These are phyloP conservation scores for Podila epicladia DNA, from an alignment of 192 early-diverging fungal genomes.

Conservation along the genomic window DNA sequence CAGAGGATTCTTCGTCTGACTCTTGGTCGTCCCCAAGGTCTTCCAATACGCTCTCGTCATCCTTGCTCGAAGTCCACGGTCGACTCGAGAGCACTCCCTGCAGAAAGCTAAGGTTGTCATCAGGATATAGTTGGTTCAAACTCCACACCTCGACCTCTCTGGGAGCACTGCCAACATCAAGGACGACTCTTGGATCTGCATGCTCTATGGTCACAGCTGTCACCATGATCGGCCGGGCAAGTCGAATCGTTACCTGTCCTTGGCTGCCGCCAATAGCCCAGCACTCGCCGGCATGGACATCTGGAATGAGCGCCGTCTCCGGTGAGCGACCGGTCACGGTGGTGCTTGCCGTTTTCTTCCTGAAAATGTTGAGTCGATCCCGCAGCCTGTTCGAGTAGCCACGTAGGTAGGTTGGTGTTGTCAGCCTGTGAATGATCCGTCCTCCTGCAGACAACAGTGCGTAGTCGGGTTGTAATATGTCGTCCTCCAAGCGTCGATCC, in stretches of 20 bases:
- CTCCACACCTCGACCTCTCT: slow-evolving; percentile 75
- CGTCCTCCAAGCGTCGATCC: neutral
- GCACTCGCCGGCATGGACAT: slow-evolving; percentile 70
- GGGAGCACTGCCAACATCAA: slow-evolving; percentile 69
- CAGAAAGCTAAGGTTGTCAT: neutral
- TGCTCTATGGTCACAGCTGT: slow-evolving; percentile 74
- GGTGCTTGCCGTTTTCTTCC: neutral
- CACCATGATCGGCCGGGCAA: slow-evolving; percentile 63
- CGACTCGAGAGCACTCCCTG: neutral
- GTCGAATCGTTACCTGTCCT: slow-evolving; percentile 68
- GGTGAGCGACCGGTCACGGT: slow-evolving; percentile 1
- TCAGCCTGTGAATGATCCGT: neutral
- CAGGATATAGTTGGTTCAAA: neutral
- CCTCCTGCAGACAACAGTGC: neutral
- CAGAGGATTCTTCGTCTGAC: neutral
- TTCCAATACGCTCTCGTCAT: neutral
- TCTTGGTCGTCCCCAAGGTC: neutral
- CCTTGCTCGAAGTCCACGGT: neutral
- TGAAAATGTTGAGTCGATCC: too few relatives aligned
- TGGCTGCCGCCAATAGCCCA: slow-evolving; percentile 72
- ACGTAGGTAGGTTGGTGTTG: neutral
- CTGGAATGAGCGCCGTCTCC: slow-evolving; percentile 48
- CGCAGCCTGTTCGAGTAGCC: too few relatives aligned
- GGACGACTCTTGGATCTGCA: slow-evolving; percentile 60
- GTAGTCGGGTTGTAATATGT: neutral